A percentile compares a stretch with the other conserved stretches of the same genome.
phyloP scores from a whole-genome alignment of 2,329 filamentous ascomycete genomes.

The Zymoseptoria brevis region DNA sequence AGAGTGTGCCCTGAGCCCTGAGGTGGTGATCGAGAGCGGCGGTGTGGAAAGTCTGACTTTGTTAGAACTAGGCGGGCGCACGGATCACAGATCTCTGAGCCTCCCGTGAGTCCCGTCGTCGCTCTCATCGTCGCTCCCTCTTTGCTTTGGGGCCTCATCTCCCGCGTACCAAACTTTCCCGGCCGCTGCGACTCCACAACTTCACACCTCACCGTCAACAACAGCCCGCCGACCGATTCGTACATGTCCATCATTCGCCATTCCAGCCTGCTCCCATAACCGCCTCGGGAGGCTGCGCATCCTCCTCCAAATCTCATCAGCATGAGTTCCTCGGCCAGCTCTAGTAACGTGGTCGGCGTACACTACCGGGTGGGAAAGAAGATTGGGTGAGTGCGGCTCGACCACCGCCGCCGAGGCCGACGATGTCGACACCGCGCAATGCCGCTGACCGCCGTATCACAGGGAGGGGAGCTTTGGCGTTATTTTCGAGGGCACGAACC shows the following conservation, averaged over 20 bases:
- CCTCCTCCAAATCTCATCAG: not conserved
- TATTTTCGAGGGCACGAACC: constrained; percentile 96
- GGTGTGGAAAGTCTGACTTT: no score
- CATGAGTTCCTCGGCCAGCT: constrained; percentile 1
- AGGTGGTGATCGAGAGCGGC: no score
- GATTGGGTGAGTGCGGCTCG: constrained; percentile 53
- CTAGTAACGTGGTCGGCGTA: constrained; percentile 92
- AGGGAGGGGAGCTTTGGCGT: constrained; percentile 92
- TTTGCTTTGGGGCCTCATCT: not conserved
- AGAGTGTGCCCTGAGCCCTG: no score
- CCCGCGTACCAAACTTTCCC: not conserved
- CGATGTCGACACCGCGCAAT: not conserved
- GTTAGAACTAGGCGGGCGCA: no score
- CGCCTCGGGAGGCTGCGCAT: not conserved
- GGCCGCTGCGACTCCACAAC: not conserved
- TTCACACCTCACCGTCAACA: not conserved
- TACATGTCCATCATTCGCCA: not conserved
- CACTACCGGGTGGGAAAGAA: constrained; percentile 99
- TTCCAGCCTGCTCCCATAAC: not conserved
- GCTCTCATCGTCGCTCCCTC: not conserved
- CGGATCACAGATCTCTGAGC: no score
- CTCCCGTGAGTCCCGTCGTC: no score
- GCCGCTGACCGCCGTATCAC: constrained; percentile 2
- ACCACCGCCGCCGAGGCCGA: constrained; percentile 7
- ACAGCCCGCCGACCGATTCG: not conserved